A percentile compares a stretch with the other conserved stretches of the same genome.
Evolutionary conservation across 2,329 filamentous ascomycete species (phyloP).

Genomic region (Pochonia chlamydosporia): DNA sequence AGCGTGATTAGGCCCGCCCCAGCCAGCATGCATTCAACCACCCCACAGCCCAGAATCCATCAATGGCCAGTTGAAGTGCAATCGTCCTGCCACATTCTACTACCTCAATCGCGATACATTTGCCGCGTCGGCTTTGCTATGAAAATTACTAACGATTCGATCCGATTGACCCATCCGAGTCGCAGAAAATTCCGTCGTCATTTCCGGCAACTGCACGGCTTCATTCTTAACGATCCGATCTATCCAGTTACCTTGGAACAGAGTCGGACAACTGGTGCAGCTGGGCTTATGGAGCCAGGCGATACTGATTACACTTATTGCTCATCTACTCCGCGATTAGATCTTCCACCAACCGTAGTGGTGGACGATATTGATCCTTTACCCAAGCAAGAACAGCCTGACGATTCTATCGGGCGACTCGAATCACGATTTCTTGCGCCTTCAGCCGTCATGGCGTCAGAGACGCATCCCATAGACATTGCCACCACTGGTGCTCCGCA

Average conservation of each 20-base stretch:
- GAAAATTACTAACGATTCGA: neutral
- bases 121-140: neutral
- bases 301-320: neutral
- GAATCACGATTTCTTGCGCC: slow-evolving; percentile 10
- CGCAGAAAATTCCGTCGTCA: neutral
- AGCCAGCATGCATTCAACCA: no score
- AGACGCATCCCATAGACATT: slow-evolving; percentile 1
- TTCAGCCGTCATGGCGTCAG: slow-evolving; percentile 9
- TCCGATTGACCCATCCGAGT: neutral
- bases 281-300: slow-evolving; percentile 11
- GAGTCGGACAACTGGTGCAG: neutral
- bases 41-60: no score
- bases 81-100: no score
- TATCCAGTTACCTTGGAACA: neutral
- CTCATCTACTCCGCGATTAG: slow-evolving; percentile 1
- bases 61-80: no score
- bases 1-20: no score
- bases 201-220: neutral
- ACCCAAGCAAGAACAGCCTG: neutral
- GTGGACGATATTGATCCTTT: slow-evolving; percentile 16
- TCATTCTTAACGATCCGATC: neutral
- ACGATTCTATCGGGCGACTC: neutral
- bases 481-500: slow-evolving; percentile 21
- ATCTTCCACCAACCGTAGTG: slow-evolving; percentile 9
- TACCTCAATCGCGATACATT: no score